Percentiles rank a stretch among this genome's conserved stretches.
Evolutionary conservation across 306 rosid species (phyloP).

Genomic region (Fragaria ananassa): DNA sequence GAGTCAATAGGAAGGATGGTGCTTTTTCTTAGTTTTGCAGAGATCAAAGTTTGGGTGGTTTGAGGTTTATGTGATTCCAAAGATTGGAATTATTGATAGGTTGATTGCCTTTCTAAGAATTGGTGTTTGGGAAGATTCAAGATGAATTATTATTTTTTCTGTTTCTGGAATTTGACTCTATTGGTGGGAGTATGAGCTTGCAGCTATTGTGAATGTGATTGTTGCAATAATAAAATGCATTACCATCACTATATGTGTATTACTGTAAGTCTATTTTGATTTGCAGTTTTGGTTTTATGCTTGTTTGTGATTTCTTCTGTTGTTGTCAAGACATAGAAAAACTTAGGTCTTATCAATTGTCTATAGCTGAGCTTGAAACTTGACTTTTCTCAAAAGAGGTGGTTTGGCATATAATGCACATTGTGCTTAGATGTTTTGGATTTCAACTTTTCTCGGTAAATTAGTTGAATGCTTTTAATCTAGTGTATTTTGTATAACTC

Average conservation of each 20-base stretch:
- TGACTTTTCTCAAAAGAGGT: not conserved
- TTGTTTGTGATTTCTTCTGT: constrained; percentile 21
- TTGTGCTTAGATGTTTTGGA: not conserved
- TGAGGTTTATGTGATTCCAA: constrained; percentile 26
- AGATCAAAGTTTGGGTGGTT: constrained; percentile 32
- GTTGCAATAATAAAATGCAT: constrained; percentile 5
- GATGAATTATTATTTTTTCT: not conserved
- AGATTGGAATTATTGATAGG: constrained; percentile 43
- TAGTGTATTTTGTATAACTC: not conserved
- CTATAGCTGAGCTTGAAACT: constrained; percentile 4
- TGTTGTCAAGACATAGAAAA: constrained; percentile 14
- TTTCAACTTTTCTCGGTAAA: not conserved
- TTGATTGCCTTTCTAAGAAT: constrained; percentile 25
- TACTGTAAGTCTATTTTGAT: not conserved
- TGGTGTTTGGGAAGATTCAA: constrained; percentile 42
- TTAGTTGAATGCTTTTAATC: not conserved
- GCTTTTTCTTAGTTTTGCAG: constrained; percentile 13
- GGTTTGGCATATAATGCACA: not conserved
- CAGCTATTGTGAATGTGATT: not conserved
- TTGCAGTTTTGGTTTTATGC: constrained; percentile 17
- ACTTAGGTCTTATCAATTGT: constrained; percentile 1
- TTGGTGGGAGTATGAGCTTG: not conserved
- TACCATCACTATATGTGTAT: not conserved
- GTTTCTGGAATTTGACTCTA: not conserved
- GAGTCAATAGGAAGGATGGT: constrained; percentile 29